phyloP scores from a whole-genome alignment of 2,329 filamentous ascomycete species.

The Thermoascus crustaceus region DNA sequence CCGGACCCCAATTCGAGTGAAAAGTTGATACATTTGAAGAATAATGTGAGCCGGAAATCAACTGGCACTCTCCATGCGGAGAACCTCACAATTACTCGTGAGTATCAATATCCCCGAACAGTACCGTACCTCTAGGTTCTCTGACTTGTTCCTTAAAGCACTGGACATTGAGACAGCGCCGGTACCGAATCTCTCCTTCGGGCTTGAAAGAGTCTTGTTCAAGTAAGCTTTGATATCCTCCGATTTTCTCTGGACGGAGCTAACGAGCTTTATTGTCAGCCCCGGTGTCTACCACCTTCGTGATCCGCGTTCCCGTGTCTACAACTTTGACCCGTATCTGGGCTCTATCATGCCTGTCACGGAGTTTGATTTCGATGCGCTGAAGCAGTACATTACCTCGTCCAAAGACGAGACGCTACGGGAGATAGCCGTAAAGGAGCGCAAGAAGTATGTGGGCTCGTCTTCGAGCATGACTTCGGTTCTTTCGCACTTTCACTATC shows the following conservation, averaged over 20 bases:
- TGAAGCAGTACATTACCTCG: constrained; percentile 84
- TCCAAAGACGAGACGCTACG: constrained; percentile 70
- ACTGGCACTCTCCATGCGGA: constrained; percentile 10
- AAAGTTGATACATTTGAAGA: background rate
- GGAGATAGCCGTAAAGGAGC: constrained; percentile 55
- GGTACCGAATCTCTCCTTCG: constrained; percentile 60
- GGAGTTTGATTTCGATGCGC: constrained; percentile 83
- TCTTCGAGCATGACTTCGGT: constrained; percentile 93
- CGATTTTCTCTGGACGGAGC: background rate
- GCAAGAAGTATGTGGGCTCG: constrained; percentile 81
- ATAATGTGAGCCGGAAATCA: constrained; percentile 4
- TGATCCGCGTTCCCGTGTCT: constrained; percentile 78
- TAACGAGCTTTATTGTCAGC: constrained; percentile 21
- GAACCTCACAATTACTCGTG: constrained; percentile 12
- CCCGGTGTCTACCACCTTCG: constrained; percentile 86
- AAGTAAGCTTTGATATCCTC: constrained; percentile 45
- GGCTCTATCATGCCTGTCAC: constrained; percentile 84
- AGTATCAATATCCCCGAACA: constrained; percentile 6
- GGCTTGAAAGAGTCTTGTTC: constrained; percentile 84
- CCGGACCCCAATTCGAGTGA: background rate
- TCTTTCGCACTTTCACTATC: constrained; percentile 83
- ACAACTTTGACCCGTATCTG: constrained; percentile 94
- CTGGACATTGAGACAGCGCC: constrained; percentile 40
- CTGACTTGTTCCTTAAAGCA: constrained; percentile 17
- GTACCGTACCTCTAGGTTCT: background rate